phyloP scores from a whole-genome alignment of 805 yeast species.

The Sugiyamaella marilandica region DNA sequence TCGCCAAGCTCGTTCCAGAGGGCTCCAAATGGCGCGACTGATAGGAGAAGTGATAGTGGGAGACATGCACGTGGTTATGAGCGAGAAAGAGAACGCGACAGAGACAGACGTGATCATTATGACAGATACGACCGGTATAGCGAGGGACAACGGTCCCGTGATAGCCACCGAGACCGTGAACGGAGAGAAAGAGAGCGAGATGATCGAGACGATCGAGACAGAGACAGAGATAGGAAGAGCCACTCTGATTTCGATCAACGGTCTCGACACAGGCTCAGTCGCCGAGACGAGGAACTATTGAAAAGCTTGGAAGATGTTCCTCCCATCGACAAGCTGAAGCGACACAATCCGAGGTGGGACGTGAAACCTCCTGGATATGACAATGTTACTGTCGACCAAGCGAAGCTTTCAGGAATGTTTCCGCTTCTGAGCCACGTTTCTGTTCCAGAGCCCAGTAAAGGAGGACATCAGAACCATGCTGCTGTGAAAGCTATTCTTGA shows the following conservation, averaged over 20 bases:
- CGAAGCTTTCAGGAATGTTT: slow-evolving; percentile 73
- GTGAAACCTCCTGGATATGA: slow-evolving; percentile 68
- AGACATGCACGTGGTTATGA: background rate
- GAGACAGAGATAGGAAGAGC: slow-evolving; percentile 22
- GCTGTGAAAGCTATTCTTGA: slow-evolving; percentile 2
- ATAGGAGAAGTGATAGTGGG: background rate
- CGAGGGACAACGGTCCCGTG: slow-evolving; percentile 17
- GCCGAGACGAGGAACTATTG: slow-evolving; percentile 1
- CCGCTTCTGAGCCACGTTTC: slow-evolving; percentile 47
- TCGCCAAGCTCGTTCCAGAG: background rate
- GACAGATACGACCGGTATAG: slow-evolving; percentile 4
- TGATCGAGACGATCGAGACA: slow-evolving; percentile 22
- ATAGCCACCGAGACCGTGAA: slow-evolving; percentile 17
- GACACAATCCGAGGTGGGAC: slow-evolving; percentile 62
- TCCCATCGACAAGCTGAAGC: slow-evolving; percentile 48
- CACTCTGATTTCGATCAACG: slow-evolving; percentile 16
- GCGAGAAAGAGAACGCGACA: slow-evolving; percentile 9
- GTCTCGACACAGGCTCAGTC: slow-evolving; percentile 3
- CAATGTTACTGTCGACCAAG: slow-evolving; percentile 65
- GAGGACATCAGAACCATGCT: slow-evolving; percentile 10
- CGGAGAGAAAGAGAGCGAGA: slow-evolving; percentile 24
- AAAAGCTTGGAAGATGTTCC: slow-evolving; percentile 34
- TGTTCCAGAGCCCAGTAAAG: slow-evolving; percentile 24
- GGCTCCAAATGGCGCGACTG: background rate
- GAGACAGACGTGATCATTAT: slow-evolving; percentile 3